These are phyloP conservation scores for Noccaea caerulescens DNA, from an alignment of 345 rosid species.

Conservation along the genomic window DNA sequence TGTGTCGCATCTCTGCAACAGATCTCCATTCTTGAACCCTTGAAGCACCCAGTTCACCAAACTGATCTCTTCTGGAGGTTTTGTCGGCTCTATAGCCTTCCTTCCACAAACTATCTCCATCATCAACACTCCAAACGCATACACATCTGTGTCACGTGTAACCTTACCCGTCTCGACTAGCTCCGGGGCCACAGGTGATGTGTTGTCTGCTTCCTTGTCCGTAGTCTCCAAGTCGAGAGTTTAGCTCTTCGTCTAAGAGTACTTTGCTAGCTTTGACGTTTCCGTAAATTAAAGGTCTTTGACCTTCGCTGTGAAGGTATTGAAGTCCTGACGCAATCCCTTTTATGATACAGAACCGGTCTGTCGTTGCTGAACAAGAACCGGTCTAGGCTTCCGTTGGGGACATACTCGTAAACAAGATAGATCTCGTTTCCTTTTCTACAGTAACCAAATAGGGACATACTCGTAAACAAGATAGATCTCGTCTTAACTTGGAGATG, in stretches of 20 bases:
- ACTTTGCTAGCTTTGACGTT: conserved; percentile 55
- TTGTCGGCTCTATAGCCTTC: conserved; percentile 45
- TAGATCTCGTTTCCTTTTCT: conserved; percentile 48
- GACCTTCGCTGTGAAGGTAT: conserved; percentile 59
- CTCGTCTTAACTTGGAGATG: conserved; percentile 46
- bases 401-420: conserved; percentile 54
- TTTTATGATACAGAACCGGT: conserved; percentile 49
- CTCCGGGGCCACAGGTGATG: conserved; percentile 53
- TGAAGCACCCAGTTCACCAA: conserved; percentile 51
- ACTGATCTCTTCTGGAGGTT: conserved; percentile 37
- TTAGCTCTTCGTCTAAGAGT: conserved; percentile 52
- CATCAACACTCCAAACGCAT: conserved; percentile 51
- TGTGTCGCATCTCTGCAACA: conserved; percentile 40
- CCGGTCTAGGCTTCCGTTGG: conserved; percentile 57
- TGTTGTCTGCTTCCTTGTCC: conserved; percentile 49
- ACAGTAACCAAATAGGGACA: conserved; percentile 54
- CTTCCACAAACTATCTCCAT: conserved; percentile 57
- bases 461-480: conserved; percentile 54
- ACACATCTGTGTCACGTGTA: conserved; percentile 49
- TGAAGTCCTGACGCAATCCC: conserved; percentile 54
- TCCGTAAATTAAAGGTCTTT: conserved; percentile 50
- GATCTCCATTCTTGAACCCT: conserved; percentile 37
- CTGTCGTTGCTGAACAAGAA: conserved; percentile 43
- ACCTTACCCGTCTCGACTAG: conserved; percentile 42
- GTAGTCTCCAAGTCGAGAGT: conserved; percentile 54